These are phyloP conservation scores for Boletus vermiculosoides DNA, from an alignment of 768 basidiomycete genomes.

Conservation along the genomic window DNA sequence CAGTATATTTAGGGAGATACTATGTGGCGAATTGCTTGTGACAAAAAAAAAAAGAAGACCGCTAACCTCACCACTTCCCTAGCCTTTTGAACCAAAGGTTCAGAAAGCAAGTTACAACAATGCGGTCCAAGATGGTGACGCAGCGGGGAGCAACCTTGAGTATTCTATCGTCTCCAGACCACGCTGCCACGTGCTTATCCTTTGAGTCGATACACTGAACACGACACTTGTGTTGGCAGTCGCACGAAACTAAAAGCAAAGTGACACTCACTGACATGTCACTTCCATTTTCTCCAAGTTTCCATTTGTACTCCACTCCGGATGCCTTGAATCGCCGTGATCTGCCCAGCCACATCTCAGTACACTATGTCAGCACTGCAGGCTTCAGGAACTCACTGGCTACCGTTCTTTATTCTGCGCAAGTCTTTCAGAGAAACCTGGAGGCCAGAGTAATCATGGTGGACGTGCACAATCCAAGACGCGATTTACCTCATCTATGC, in stretches of 20 bases:
- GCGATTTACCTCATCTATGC: conserved; percentile 42
- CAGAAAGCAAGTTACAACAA: conserved; percentile 54
- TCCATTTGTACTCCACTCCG: conserved; percentile 58
- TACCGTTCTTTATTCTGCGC: conserved; percentile 48
- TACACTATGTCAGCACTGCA: background rate
- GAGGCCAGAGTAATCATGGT: background rate
- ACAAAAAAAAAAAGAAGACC: background rate
- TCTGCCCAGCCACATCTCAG: conserved; percentile 28
- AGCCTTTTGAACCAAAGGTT: conserved; percentile 49
- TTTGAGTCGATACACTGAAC: conserved; percentile 50
- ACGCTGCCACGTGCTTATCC: conserved; percentile 46
- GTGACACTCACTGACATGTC: conserved; percentile 45
- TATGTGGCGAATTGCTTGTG: background rate
- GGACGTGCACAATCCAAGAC: background rate
- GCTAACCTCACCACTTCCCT: conserved; percentile 40
- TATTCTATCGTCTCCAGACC: conserved; percentile 40
- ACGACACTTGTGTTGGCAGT: background rate
- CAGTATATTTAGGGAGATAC: background rate
- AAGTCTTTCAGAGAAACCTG: conserved; percentile 47
- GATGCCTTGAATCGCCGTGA: conserved; percentile 54
- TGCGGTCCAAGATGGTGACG: conserved; percentile 44
- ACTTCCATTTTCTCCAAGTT: conserved; percentile 40
- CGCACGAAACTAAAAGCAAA: background rate
- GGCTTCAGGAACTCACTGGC: conserved; percentile 40
- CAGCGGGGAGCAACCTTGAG: conserved; percentile 43